Percentiles rank a stretch among this genome's conserved stretches.
Conservation (phyloP, 208 protist genomes). For the Wallacemonas collosoma region DNA sequence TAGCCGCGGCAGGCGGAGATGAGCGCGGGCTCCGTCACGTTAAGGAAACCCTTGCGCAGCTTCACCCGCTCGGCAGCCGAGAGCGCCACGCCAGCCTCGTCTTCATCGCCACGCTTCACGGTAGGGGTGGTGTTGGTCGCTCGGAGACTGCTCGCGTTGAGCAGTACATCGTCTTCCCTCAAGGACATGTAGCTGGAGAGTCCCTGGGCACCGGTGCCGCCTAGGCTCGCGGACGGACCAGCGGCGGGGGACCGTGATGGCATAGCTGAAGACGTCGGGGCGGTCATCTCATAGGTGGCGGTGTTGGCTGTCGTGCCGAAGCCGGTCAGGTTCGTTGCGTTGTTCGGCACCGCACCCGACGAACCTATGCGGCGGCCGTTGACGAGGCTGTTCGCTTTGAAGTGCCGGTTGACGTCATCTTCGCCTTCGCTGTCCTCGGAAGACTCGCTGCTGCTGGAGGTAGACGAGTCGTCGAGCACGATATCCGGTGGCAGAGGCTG, state of each 20-base stretch:
- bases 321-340: background rate
- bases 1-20: constrained; percentile 77
- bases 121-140: background rate
- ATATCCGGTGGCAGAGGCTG: constrained; percentile 78
- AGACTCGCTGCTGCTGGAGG: constrained; percentile 33
- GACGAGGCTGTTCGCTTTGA: background rate
- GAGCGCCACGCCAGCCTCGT: constrained; percentile 24
- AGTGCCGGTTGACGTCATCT: constrained; percentile 30
- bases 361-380: background rate
- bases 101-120: constrained; percentile 9
- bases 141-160: constrained; percentile 1
- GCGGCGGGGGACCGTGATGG: background rate
- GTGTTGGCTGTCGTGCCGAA: constrained; percentile 7
- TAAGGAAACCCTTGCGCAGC: constrained; percentile 36
- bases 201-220: background rate
- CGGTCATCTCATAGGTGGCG: constrained; percentile 19
- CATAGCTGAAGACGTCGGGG: constrained; percentile 15
- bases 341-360: background rate
- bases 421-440: constrained; percentile 48
- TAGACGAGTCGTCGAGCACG: constrained; percentile 55
- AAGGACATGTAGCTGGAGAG: constrained; percentile 16
- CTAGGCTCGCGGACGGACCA: background rate
- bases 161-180: constrained; percentile 5
- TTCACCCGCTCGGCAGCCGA: constrained; percentile 35
- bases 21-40: constrained; percentile 29